A percentile compares a stretch with the other conserved stretches of the same genome.
These are phyloP conservation scores for Melastoma candidum DNA, from an alignment of 441 rosid species.

Conservation along the genomic window DNA sequence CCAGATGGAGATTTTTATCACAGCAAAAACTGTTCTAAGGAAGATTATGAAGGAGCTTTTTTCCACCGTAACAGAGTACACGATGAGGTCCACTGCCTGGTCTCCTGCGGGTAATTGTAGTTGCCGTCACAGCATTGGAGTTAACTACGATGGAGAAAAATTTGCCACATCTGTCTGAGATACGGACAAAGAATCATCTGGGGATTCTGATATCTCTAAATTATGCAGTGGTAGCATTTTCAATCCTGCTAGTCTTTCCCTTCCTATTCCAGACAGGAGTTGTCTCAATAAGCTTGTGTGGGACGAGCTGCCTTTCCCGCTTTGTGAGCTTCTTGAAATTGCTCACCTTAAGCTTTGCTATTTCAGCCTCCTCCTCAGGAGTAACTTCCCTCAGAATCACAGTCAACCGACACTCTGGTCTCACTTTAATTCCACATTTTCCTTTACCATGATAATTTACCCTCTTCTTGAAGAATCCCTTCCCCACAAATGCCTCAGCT, in stretches of 20 bases:
- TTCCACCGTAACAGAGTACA: no score
- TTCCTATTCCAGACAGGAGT: conserved; percentile 81
- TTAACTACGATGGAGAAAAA: no score
- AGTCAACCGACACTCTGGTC: conserved; percentile 71
- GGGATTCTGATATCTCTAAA: no score
- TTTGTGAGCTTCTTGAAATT: conserved; percentile 61
- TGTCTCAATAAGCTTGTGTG: conserved; percentile 74
- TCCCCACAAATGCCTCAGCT: conserved; percentile 95
- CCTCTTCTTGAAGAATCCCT: conserved; percentile 67
- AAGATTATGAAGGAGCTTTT: no score
- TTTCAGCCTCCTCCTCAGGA: conserved; percentile 75
- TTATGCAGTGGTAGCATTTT: conserved; percentile 21
- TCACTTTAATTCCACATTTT: conserved; percentile 40
- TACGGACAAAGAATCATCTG: no score
- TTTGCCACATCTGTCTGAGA: no score
- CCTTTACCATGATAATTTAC: conserved; percentile 58
- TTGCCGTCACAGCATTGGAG: no score
- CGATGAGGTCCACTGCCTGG: no score
- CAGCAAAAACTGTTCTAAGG: no score
- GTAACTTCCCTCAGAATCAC: conserved; percentile 76
- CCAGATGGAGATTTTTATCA: no score
- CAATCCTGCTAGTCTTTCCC: conserved; percentile 23
- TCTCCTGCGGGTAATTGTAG: no score
- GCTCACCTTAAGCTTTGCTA: conserved; percentile 66
- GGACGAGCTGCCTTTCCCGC: conserved; percentile 52